Conservation (phyloP, 208 protist species). For the Trypanosoma congolense region DNA sequence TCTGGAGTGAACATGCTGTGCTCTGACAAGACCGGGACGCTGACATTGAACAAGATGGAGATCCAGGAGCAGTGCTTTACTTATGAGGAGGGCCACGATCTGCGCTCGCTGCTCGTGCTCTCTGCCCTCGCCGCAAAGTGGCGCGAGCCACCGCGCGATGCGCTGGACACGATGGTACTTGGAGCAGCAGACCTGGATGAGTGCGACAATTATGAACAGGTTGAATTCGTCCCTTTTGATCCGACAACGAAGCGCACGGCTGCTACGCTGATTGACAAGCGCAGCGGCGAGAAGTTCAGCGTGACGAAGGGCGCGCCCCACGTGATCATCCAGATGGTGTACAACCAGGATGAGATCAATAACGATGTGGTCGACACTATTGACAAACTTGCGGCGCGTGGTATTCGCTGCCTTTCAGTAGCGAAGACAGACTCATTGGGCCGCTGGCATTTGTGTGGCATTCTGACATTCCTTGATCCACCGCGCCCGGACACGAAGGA, state of each 20-base stretch:
- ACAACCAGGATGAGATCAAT: slow-evolving; percentile 77
- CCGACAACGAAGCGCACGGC: slow-evolving; percentile 63
- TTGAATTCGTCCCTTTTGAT: slow-evolving; percentile 69
- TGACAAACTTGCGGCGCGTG: slow-evolving; percentile 54
- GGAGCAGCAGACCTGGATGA: slow-evolving; percentile 64
- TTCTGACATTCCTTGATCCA: slow-evolving; percentile 91
- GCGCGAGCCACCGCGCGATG: slow-evolving; percentile 52
- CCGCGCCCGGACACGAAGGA: slow-evolving; percentile 88
- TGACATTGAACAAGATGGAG: slow-evolving; percentile 93
- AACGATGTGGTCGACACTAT: slow-evolving; percentile 67
- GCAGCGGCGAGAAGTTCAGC: slow-evolving; percentile 65
- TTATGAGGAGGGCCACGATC: slow-evolving; percentile 62
- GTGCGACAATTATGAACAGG: slow-evolving; percentile 76
- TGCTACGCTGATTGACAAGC: slow-evolving; percentile 54
- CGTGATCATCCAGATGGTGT: slow-evolving; percentile 69
- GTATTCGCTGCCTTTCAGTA: slow-evolving; percentile 71
- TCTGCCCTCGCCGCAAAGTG: slow-evolving; percentile 82
- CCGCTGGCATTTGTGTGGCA: slow-evolving; percentile 75
- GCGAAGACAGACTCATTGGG: slow-evolving; percentile 50
- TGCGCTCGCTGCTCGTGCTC: slow-evolving; percentile 53
- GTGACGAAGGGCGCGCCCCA: slow-evolving; percentile 88
- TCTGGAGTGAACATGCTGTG: slow-evolving; percentile 59
- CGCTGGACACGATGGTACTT: slow-evolving; percentile 87
- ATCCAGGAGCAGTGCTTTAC: slow-evolving; percentile 74
- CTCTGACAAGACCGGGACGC: slow-evolving; percentile 93